Evolutionary conservation across 176 grass and related monocot species (phyloP), one percentile per base, ranked within the genome.

Genomic region (Triticum aestivum): DNA sequence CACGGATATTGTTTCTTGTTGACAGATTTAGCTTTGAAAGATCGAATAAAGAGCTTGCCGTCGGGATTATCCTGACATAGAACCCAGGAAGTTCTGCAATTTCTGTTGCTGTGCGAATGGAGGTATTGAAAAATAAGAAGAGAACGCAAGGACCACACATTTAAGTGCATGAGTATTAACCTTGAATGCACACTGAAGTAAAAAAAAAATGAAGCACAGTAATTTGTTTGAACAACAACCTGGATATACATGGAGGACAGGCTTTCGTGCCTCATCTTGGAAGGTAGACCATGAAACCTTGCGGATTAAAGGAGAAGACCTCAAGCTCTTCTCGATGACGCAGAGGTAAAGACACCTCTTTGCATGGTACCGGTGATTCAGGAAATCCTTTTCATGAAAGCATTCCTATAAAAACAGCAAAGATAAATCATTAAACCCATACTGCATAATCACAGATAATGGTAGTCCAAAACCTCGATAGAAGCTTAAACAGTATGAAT

Each of bases 281-380:
- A 98, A 91, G 77, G 88, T 94, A 41, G 90, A 86, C 97, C 97
- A 98, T 79, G 76, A 83, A 83, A 96, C 79, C 86, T 87, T 91
- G n/a, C 56, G 14, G 23, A 96, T 66, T 8, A 74, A 87, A 52
- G 42, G 66, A 79, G 85, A 90, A 34, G 85, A 91, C 39, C 80
- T 96, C 81, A 98, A 86, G 81, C 70, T 94, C 77, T 88, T 98
- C 64, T 87, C 87, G 13, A 98, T 87, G 20, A 95, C 89, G 67
- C 87, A 86, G 41, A 98, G 93, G 69, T 96, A 98, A 85, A 98
- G 83, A 66, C 89, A 91, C 79, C 94, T 94, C 85, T 98, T 98
- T 84, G 94, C 97, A 80, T 98, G 94, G 77, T 98, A 98, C 18
- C 82, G 86, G 84, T 98, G 88, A 82, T 98, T 98, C 69, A 98